These are phyloP conservation scores for Penicillium cosmopolitanum DNA, from an alignment of 495 filamentous ascomycete genomes.

Conservation along the genomic window DNA sequence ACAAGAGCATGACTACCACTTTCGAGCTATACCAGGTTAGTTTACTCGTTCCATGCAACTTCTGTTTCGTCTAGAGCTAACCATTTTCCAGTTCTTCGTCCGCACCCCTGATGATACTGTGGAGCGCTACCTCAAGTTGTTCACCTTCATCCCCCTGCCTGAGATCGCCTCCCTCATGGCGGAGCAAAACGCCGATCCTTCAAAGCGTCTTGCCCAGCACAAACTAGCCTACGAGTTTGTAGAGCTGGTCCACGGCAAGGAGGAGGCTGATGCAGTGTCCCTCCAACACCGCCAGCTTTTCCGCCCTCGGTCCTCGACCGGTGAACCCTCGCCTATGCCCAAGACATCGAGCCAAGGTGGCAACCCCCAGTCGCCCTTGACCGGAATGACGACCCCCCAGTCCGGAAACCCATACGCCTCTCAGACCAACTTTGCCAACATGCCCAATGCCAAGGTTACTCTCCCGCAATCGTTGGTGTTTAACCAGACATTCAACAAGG, in stretches of 20 bases:
- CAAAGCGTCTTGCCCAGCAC: constrained; percentile 78
- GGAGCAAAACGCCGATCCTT: constrained; percentile 66
- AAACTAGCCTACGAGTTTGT: constrained; percentile 78
- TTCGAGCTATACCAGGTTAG: constrained; percentile 83
- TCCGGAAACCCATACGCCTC: constrained; percentile 47
- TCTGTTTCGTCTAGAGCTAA: constrained; percentile 23
- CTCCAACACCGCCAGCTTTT: constrained; percentile 64
- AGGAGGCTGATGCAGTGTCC: constrained; percentile 58
- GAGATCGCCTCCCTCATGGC: constrained; percentile 67
- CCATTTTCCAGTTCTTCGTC: constrained; percentile 70
- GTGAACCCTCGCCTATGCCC: constrained; percentile 43
- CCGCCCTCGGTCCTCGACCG: constrained; percentile 42
- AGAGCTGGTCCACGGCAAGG: constrained; percentile 71
- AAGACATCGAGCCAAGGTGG: constrained; percentile 27
- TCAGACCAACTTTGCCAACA: constrained; percentile 52
- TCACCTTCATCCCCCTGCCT: constrained; percentile 80
- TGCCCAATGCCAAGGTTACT: constrained; percentile 55
- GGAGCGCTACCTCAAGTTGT: constrained; percentile 79
- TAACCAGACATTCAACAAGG: constrained; percentile 61
- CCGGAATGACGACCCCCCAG: constrained; percentile 36
- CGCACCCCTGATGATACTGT: constrained; percentile 80
- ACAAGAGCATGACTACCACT: constrained; percentile 72
- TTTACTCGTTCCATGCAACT: not conserved
- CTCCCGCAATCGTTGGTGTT: constrained; percentile 68
- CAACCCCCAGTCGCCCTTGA: constrained; percentile 24